Conservation (phyloP, 169 alveolate genomes). For the Ichthyophthirius multifiliis region DNA sequence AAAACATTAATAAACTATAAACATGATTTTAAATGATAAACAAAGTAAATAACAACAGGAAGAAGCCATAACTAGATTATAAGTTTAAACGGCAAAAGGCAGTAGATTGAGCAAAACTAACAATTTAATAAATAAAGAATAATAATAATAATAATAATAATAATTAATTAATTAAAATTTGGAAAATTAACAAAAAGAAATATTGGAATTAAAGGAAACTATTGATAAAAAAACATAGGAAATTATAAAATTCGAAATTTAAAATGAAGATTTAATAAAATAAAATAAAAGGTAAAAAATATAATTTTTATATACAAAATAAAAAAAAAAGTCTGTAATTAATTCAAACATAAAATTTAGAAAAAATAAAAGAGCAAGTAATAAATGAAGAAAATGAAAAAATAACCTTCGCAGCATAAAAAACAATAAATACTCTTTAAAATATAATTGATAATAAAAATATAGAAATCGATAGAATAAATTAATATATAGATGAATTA, state of each 20-base stretch:
- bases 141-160: background rate
- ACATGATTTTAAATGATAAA: background rate
- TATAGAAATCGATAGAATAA: constrained; percentile 23
- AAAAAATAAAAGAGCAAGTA: no score
- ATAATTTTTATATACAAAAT: no score
- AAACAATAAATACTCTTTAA: constrained; percentile 18
- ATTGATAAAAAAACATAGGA: no score
- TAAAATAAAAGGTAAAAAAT: no score
- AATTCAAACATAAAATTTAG: no score
- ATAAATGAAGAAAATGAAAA: constrained; percentile 18
- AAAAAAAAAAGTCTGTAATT: no score
- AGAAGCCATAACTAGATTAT: constrained; percentile 12
- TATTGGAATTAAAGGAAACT: no score
- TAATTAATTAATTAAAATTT: background rate
- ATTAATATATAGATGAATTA: constrained; percentile 21
- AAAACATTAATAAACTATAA: background rate
- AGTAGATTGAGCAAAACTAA: background rate
- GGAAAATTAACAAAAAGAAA: no score
- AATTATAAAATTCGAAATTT: no score
- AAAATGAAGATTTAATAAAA: no score
- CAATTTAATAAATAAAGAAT: background rate
- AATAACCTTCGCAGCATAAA: background rate
- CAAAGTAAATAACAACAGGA: background rate
- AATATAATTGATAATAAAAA: constrained; percentile 28
- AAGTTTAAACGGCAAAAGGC: constrained; percentile 5